Evolutionary conservation across 495 filamentous ascomycete species (phyloP), one percentile per base, ranked within the genome.

Genomic region (Neurospora sp.): DNA sequence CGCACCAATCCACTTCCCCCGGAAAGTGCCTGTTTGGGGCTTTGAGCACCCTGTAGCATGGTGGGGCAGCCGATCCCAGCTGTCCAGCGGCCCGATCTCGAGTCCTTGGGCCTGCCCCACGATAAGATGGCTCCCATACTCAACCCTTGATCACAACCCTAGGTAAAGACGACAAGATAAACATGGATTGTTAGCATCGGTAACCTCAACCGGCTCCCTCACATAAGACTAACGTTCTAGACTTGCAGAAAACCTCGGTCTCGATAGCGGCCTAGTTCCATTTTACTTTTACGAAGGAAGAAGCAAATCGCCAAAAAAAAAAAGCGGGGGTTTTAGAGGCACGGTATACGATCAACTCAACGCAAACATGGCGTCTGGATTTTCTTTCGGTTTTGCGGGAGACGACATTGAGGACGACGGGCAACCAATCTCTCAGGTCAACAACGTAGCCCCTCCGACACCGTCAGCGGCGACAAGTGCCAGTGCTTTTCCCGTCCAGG

Each of bases 351-450:
- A 35, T 6, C 12, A 66, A 9, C 27, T 27, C 54, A 35, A 37
- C 54, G 54, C 54, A 66, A 46, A 39, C 42, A 74, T 75, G 75
- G 69, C 73, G 39, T 48, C 70, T 70, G 73, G 84, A 5, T 96
- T 97, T 82, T 92, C 87, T 74, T 97, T 97, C 76, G 90, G 90
- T 40, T 96, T 97, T 79, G 87, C 87, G 1, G 93, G 91, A 10
- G 93, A 96, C 76, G 94, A 96, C 77, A 94, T 94, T 84, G 92
- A 94, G 73, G 85, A 88, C 20, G 88, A 88, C 72, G 85, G 86
- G 77, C 83, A 69, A 75, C 76, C 71, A 69, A 74, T 73, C 31
- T 72, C 31, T 70, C 70, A 73, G 27, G 27, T 72, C 8, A 62
- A 39, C 20, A 70, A 11, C 11, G 39, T 69, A 10, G 11, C 72